phyloP scores from a whole-genome alignment of 1,139 yeast species.

The Yamadazyma jaroonii region DNA sequence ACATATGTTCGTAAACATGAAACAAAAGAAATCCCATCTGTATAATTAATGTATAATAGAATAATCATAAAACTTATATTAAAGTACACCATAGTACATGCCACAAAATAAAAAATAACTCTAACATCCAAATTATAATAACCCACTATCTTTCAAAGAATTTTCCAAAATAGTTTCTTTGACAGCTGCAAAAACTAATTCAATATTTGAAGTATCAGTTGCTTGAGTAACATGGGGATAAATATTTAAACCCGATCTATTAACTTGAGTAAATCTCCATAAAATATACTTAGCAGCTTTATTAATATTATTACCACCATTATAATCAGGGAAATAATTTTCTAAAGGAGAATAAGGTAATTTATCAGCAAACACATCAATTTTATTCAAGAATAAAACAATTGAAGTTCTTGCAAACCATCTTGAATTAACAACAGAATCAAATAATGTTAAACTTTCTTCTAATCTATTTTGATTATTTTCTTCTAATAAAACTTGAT shows the following conservation, averaged over 20 bases:
- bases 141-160: slow-evolving; percentile 81
- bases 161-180: slow-evolving; percentile 87
- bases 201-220: slow-evolving; percentile 86
- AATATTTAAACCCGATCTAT: slow-evolving; percentile 76
- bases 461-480: slow-evolving; percentile 76
- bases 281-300: slow-evolving; percentile 93
- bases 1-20: slow-evolving; percentile 25
- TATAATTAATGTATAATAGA: slow-evolving; percentile 14
- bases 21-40: slow-evolving; percentile 3
- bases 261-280: slow-evolving; percentile 86
- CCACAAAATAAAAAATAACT: background rate
- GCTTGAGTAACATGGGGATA: slow-evolving; percentile 95
- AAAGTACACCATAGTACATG: slow-evolving; percentile 1
- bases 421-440: slow-evolving; percentile 87
- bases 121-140: slow-evolving; percentile 34
- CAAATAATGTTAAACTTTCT: slow-evolving; percentile 82
- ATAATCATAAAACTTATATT: slow-evolving; percentile 2
- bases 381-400: slow-evolving; percentile 82
- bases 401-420: slow-evolving; percentile 90
- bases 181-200: slow-evolving; percentile 87
- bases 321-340: slow-evolving; percentile 83
- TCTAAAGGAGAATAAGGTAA: slow-evolving; percentile 79
- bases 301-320: slow-evolving; percentile 83
- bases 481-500: slow-evolving; percentile 81
- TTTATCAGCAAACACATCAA: slow-evolving; percentile 86